phyloP scores from a whole-genome alignment of 495 filamentous ascomycete genomes.

The Xylaria scruposa region DNA sequence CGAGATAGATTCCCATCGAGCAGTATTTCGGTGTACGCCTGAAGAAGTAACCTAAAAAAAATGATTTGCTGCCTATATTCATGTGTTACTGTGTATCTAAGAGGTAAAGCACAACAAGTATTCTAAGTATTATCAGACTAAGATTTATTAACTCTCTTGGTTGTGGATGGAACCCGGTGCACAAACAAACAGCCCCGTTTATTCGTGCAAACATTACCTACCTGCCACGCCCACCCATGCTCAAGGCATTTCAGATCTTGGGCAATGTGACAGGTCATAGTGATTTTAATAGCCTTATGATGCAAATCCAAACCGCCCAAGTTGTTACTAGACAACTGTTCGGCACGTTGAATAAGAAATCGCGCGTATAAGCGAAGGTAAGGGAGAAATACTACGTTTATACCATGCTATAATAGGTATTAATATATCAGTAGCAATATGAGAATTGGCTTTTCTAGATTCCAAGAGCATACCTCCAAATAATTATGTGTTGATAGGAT shows the following conservation, averaged over 20 bases:
- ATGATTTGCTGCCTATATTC: background rate
- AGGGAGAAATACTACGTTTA: background rate
- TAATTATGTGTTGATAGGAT: background rate
- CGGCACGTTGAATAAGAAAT: background rate
- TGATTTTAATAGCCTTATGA: background rate
- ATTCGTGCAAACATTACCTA: background rate
- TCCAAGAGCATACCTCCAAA: background rate
- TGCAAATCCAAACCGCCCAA: background rate
- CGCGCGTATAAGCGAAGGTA: background rate
- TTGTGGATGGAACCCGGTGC: background rate
- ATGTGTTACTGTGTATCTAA: background rate
- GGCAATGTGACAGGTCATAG: background rate
- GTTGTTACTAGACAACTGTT: background rate
- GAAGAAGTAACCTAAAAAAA: no score
- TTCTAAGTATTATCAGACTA: background rate
- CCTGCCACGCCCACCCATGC: background rate
- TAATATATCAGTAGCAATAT: no score
- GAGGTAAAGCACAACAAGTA: background rate
- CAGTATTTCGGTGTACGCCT: background rate
- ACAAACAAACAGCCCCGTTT: slow-evolving; percentile 1
- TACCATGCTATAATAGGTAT: background rate
- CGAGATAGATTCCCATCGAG: background rate
- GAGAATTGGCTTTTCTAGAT: no score
- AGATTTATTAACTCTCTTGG: background rate
- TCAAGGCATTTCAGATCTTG: background rate